A percentile compares a stretch with the other conserved stretches of the same genome.
phyloP scores from a whole-genome alignment of 257 asterid genomes.

The Avicennia marina region DNA sequence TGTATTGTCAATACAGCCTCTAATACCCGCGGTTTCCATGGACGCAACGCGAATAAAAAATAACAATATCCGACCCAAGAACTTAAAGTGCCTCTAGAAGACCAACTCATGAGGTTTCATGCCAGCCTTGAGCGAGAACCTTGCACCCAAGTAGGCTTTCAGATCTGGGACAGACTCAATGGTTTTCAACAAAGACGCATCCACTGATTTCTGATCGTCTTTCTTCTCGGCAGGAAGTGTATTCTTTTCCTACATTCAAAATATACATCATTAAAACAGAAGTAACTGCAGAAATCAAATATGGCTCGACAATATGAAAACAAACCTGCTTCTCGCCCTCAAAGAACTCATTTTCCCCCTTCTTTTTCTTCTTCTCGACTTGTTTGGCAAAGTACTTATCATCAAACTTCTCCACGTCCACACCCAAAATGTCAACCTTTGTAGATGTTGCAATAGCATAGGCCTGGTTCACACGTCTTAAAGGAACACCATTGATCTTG shows the following conservation, averaged over 20 bases:
- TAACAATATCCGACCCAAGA: too few relatives aligned
- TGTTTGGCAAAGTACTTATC: constrained; percentile 60
- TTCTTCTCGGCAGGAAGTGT: constrained; percentile 48
- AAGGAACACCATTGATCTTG: constrained; percentile 67
- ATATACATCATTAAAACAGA: background rate
- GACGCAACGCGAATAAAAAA: too few relatives aligned
- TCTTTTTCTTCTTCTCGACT: constrained; percentile 47
- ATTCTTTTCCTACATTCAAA: constrained; percentile 32
- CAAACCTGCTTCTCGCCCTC: constrained; percentile 44
- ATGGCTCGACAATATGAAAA: background rate
- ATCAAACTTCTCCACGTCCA: constrained; percentile 44
- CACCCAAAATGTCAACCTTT: constrained; percentile 50
- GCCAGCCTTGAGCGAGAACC: constrained; percentile 68
- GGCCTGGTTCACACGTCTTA: constrained; percentile 65
- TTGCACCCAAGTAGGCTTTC: constrained; percentile 57
- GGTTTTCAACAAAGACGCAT: constrained; percentile 46
- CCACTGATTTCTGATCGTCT: constrained; percentile 58
- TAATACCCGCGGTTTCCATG: too few relatives aligned
- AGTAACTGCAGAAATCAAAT: too few relatives aligned
- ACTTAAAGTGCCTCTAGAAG: constrained; percentile 22
- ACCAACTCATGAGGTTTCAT: constrained; percentile 71
- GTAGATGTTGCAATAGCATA: constrained; percentile 65
- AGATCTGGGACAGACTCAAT: constrained; percentile 49
- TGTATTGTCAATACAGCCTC: too few relatives aligned
- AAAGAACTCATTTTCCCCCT: constrained; percentile 54